Evolutionary conservation across 495 filamentous ascomycete genomes (phyloP), one percentile per base, ranked within the genome.

Genomic region (Neurospora sp.): DNA sequence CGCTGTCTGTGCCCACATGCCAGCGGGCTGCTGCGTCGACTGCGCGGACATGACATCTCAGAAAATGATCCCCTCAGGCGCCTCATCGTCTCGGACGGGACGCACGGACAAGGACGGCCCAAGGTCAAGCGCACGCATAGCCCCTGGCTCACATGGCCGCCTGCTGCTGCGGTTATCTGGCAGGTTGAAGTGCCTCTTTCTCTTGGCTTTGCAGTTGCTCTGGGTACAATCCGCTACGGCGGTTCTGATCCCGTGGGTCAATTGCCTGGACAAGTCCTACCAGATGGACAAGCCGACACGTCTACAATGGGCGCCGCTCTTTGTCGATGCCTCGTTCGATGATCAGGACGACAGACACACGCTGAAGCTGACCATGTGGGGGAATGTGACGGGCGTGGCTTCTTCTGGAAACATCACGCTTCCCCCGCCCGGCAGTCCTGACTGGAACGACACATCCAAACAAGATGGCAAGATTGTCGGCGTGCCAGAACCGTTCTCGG

Each of bases 281-380:
- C 80, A 88, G 73, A 81, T 84, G 71, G 77, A 83, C 38, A 22
- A 75, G 73, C 75, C 87, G 78, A 71, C 74, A 18, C 74, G 74
- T 71, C 84, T 98, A n/a, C 96, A 99, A 84, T 97, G 94, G 80
- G 84, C 89, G 9, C 94, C 96, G 1, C 75, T 89, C 14, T 86
- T 86, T 71, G 86, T 96, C 72, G 87, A 89, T 75, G 96, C 92
- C 71, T 82, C 81, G 14, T 97, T 96, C 82, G 86, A 94, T 75
- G 82, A 87, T 31, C 79, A 82, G 22, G 81, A 87, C 71, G 78
- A 87, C 12, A 87, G 86, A 69, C 88, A 94, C 77, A 89, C 89
- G 44, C 83, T 99, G 39, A 88, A 88, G 72, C 82, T 98, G 38
- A 97, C 90, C 1, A 89, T 97, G 27, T 98, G 93, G 82, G 94